phyloP scores from a whole-genome alignment of 2,329 filamentous ascomycete genomes.

The Neopestalotiopsis sp. region DNA sequence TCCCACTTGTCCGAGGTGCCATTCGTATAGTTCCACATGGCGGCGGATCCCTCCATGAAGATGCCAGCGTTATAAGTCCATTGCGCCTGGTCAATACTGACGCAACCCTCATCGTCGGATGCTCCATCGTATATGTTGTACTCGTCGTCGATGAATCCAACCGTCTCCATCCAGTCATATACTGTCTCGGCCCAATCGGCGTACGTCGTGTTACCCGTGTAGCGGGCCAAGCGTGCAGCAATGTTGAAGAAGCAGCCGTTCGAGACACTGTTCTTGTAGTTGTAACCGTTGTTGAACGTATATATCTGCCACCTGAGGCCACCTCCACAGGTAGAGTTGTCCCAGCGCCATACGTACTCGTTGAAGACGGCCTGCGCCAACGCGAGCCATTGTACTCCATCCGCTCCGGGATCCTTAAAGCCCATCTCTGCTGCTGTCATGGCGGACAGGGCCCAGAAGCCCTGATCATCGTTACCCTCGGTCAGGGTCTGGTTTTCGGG shows the following conservation, averaged over 20 bases:
- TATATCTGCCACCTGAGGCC: constrained; percentile 73
- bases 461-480: constrained; percentile 58
- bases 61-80: constrained; percentile 55
- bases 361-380: constrained; percentile 68
- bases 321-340: constrained; percentile 54
- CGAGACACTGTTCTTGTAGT: constrained; percentile 45
- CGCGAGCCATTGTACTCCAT: constrained; percentile 59
- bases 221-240: constrained; percentile 63
- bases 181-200: constrained; percentile 62
- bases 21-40: constrained; percentile 44
- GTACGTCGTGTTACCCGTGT: constrained; percentile 69
- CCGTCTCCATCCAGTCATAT: constrained; percentile 58
- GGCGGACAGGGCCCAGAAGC: constrained; percentile 67
- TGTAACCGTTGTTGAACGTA: constrained; percentile 59
- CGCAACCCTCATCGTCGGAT: constrained; percentile 43
- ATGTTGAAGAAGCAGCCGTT: constrained; percentile 56
- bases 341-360: constrained; percentile 51
- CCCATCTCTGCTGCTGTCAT: constrained; percentile 64
- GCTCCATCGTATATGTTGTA: constrained; percentile 55
- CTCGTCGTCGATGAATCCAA: constrained; percentile 51
- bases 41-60: constrained; percentile 46
- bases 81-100: constrained; percentile 48
- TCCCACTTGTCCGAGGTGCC: constrained; percentile 48
- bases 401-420: constrained; percentile 54
- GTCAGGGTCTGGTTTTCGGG: constrained; percentile 41